A percentile compares a stretch with the other conserved stretches of the same genome.
phyloP scores from a whole-genome alignment of 345 rosid genomes.

The Eucalyptus tenuipes region DNA sequence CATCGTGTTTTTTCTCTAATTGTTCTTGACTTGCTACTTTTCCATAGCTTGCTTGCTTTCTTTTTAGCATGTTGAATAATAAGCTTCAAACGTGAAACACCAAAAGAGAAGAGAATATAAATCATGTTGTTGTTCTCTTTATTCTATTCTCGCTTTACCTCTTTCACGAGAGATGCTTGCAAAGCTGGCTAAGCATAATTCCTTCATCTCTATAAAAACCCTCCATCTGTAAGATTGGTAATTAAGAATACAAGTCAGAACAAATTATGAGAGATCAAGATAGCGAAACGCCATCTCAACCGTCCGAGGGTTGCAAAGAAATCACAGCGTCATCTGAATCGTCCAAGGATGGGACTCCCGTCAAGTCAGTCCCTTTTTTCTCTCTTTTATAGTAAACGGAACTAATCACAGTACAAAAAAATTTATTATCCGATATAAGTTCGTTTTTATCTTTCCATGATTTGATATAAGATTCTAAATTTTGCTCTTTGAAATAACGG shows the following conservation, averaged over 20 bases:
- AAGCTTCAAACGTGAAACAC: background rate
- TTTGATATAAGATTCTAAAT: background rate
- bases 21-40: background rate
- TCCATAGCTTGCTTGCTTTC: background rate
- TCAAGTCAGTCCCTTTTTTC: background rate
- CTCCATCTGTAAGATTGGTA: background rate
- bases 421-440: background rate
- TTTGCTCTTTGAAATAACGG: background rate
- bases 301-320: fast-evolving
- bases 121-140: background rate
- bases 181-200: background rate
- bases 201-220: background rate
- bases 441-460: background rate
- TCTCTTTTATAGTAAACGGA: background rate
- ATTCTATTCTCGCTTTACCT: background rate
- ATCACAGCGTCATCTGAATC: no score
- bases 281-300: fast-evolving
- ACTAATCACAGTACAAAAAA: fast-evolving
- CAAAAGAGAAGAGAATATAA: background rate
- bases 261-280: fast-evolving
- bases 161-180: background rate
- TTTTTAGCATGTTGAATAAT: background rate
- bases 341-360: no score
- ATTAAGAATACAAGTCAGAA: background rate
- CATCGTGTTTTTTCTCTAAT: background rate